Evolutionary conservation across 805 yeast species (phyloP), one percentile per base, ranked within the genome.

Genomic region (Saccharomycopsis lassenensis): DNA sequence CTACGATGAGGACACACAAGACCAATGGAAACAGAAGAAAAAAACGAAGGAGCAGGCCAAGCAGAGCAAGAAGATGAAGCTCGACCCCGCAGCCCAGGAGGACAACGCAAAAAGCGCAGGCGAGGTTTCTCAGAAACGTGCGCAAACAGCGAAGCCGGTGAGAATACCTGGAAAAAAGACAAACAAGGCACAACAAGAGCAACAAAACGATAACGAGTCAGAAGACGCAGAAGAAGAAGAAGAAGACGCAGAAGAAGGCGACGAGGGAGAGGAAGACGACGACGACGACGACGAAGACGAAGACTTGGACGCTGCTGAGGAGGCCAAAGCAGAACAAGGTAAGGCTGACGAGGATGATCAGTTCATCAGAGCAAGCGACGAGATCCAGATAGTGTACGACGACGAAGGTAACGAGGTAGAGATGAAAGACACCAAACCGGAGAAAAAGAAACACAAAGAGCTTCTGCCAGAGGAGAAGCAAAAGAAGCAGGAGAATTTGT

Each of bases 21-120:
- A 78, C 35, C 96, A 89, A 58, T 87, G 96, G 96, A 77, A 78
- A 48, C 79, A 77, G 48, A 82, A 76, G 61, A 84, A 85, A 62
- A 71, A 77, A 58, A 57, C 74, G 21, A 81, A 79, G 48, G 72
- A 67, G 36, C 85, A 83, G 46, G 57, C 65, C 15, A 71, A 65
- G 46, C 65, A 61, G 35, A 74, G 71, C 45, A 81, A 80, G 52
- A 62, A 71, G 46, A 71, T 73, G 39, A 87, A 86, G 55, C 65
- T 87, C 41, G 86, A 85, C 52, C 94, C 95, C 0, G 67, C 66
- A 17, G 53, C 61, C 15, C 66, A 65, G 27, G 63, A 64, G 37
- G 67, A 69, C 11, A 41, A 43, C 21, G n/a, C 32, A 11, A 12
- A 22, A 19, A 49, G 59, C 29, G 89, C 87, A 5, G 65, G 73